Percentiles rank a stretch among this genome's conserved stretches.
Conservation (phyloP, 139 green algal species). For the Closterium sp. region DNA sequence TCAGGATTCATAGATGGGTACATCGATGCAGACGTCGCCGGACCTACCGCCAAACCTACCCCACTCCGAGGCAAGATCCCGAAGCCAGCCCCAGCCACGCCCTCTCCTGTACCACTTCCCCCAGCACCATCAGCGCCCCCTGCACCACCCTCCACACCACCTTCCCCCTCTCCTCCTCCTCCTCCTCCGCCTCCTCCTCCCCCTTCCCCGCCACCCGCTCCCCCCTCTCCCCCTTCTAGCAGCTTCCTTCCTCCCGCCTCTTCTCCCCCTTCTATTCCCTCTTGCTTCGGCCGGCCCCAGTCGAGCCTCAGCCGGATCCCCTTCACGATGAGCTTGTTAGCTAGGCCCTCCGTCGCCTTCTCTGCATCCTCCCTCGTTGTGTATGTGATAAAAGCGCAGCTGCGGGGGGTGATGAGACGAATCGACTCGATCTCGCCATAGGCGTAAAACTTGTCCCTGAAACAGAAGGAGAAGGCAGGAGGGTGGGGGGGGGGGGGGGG, state of each 20-base stretch:
- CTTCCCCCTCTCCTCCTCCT: not conserved
- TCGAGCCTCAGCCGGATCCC: slow-evolving; percentile 76
- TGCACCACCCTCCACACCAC: not conserved
- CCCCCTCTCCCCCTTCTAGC: not conserved
- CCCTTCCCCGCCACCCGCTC: not conserved
- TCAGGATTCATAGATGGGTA: slow-evolving; percentile 48
- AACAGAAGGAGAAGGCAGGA: too few species aligned
- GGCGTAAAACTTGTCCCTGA: slow-evolving; percentile 72
- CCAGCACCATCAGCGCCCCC: not conserved
- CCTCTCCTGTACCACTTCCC: not conserved
- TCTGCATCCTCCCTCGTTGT: slow-evolving; percentile 73
- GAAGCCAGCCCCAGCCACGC: not conserved
- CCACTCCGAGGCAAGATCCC: not conserved
- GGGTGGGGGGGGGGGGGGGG: not conserved
- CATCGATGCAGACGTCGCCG: not conserved
- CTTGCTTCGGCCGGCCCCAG: slow-evolving; percentile 75
- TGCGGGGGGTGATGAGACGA: slow-evolving; percentile 56
- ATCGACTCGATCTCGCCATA: slow-evolving; percentile 83
- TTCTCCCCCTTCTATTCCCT: not conserved
- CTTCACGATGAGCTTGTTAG: slow-evolving; percentile 78
- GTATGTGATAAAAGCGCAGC: slow-evolving; percentile 86
- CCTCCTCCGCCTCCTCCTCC: not conserved
- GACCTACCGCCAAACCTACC: not conserved
- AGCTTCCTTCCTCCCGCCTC: not conserved
- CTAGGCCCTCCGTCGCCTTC: slow-evolving; percentile 74